Base-by-base conservation (phyloP, 169 alveolate species). In the Theileria equi region DNA sequence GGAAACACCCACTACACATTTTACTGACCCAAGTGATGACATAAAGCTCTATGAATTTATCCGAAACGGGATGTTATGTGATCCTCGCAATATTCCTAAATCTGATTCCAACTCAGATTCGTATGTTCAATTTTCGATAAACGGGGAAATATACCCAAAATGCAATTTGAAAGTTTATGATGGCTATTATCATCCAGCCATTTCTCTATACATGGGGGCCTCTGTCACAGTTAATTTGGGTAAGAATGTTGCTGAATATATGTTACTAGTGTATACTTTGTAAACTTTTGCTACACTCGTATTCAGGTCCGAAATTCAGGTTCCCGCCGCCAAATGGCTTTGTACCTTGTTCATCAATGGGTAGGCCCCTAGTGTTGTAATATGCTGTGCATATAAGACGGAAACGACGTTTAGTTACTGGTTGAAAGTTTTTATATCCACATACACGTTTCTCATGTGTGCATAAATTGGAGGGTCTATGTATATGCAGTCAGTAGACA, bases 191-290 rank as follows among this genome's bases (percentile, higher is more conserved):
- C 94, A 90, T 57, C 94, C 94, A 0, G 89, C 94, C 13, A 72
- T 88, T 26, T 81, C 94, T 17, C 87, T 90, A 34, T 90, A 88
- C 69, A 90, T 90, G 94, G 94, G 94, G 17, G 94, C 94, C 17
- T 68, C 76, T 26, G 88, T 87, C 3, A 59, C 59, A n/a, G 45
- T 90, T 50, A 89, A 89, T 41, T 70, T 80, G 17, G 90, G 90
- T 69, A 83, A 43, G 43, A 13, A 5, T 53, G n/a, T 31, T 28
- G 54, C 2, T 11, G 25, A 45, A 25, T 45, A 45, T 7, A n/a
- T 45, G 5, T 45, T 5, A 13, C 54, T 45, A 45, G 54, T 31
- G 25, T 6, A 21, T 10, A 2, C 7, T 13, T 13, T 54, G 5
- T 6, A 0, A 10, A 36, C 0, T 17, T 16, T 3, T 31, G 29